Evolutionary conservation across 768 basidiomycete species (phyloP).

Genomic region (Podaxis sp.): DNA sequence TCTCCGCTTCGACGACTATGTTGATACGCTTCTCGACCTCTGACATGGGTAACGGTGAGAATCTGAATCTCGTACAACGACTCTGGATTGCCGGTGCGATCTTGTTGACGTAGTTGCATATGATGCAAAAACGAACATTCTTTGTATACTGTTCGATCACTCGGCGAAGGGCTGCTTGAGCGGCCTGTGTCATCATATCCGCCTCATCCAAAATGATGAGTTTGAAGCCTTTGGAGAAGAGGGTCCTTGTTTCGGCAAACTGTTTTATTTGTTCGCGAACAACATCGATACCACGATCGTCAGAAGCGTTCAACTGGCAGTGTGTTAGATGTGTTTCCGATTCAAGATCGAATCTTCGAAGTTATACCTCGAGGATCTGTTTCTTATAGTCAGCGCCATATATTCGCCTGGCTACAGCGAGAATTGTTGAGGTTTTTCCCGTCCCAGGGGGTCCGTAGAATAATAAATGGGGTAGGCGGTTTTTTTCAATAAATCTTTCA

Average conservation of each 20-base stretch:
- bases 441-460: slow-evolving; percentile 99
- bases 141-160: slow-evolving; percentile 99
- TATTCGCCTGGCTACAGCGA: slow-evolving; percentile 93
- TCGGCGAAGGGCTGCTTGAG: slow-evolving; percentile 93
- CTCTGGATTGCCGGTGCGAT: slow-evolving; percentile 98
- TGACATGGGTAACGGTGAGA: slow-evolving; percentile 83
- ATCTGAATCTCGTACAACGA: slow-evolving; percentile 96
- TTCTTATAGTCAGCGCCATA: slow-evolving; percentile 86
- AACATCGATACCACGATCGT: slow-evolving; percentile 98
- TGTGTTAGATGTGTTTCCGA: slow-evolving; percentile 4
- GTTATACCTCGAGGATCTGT: slow-evolving; percentile 87
- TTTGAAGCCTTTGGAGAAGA: slow-evolving; percentile 92
- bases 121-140: slow-evolving; percentile 99
- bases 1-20: slow-evolving; percentile 79
- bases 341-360: background rate
- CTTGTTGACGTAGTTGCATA: slow-evolving; percentile 99
- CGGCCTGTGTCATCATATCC: slow-evolving; percentile 99
- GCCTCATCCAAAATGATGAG: slow-evolving; percentile 98
- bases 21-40: slow-evolving; percentile 86
- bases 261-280: slow-evolving; percentile 99
- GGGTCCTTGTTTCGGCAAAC: slow-evolving; percentile 92
- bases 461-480: slow-evolving; percentile 89
- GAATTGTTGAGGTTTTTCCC: slow-evolving; percentile 96
- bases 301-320: slow-evolving; percentile 91
- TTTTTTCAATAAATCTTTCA: slow-evolving; percentile 95